phyloP scores from a whole-genome alignment of 495 filamentous ascomycete genomes.

The Daldinia vernicosa region DNA sequence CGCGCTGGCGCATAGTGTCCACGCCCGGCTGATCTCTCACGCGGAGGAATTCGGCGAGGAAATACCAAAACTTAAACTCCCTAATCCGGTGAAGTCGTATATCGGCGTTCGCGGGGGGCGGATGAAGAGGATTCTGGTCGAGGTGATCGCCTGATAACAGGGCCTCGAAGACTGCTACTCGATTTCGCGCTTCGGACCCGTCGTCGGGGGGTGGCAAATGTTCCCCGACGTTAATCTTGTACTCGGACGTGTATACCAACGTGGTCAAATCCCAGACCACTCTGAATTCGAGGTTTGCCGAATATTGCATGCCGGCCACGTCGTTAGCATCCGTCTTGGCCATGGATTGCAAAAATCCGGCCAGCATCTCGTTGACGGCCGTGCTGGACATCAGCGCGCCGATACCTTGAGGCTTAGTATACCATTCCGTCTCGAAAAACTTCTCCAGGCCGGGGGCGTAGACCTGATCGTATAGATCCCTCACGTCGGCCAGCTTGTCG shows the following conservation, averaged over 20 bases:
- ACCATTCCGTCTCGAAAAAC: slow-evolving; percentile 90
- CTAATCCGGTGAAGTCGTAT: slow-evolving; percentile 63
- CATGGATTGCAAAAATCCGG: slow-evolving; percentile 63
- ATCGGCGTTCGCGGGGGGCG: slow-evolving; percentile 51
- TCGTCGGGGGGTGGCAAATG: slow-evolving; percentile 55
- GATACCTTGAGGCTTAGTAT: slow-evolving; percentile 55
- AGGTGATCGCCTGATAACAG: slow-evolving; percentile 75
- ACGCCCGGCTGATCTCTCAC: slow-evolving; percentile 62
- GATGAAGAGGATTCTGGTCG: slow-evolving; percentile 64
- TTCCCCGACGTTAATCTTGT: slow-evolving; percentile 44
- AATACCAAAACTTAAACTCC: slow-evolving; percentile 83
- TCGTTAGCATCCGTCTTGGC: slow-evolving; percentile 54
- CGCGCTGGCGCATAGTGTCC: slow-evolving; percentile 65
- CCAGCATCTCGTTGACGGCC: slow-evolving; percentile 69
- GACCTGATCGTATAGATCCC: slow-evolving; percentile 75
- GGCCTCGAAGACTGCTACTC: slow-evolving; percentile 77
- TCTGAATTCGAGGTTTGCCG: slow-evolving; percentile 71
- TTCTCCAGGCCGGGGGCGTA: slow-evolving; percentile 80
- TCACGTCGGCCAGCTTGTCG: slow-evolving; percentile 71
- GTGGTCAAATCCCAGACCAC: slow-evolving; percentile 74
- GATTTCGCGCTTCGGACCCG: slow-evolving; percentile 66
- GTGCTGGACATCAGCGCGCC: slow-evolving; percentile 62
- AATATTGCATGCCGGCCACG: slow-evolving; percentile 67
- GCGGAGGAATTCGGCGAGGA: slow-evolving; percentile 75
- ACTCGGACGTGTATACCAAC: slow-evolving; percentile 50